Evolutionary conservation across 2,329 filamentous ascomycete genomes (phyloP).

Genomic region (Bisporella sp.): DNA sequence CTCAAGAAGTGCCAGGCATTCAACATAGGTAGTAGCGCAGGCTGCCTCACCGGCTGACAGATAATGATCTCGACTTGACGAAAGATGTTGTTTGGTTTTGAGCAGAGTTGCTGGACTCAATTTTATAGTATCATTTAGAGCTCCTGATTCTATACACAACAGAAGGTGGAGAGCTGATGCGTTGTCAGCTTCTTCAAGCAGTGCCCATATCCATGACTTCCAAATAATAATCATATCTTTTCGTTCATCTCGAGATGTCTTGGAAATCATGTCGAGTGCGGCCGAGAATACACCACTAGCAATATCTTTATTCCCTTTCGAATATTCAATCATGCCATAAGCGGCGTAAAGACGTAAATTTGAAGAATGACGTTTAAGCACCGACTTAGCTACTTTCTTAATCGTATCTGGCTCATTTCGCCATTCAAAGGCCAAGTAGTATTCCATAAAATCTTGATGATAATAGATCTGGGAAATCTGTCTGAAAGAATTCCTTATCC

Average conservation of each 20-base stretch:
- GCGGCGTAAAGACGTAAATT: conserved; percentile 68
- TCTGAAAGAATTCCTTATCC: conserved; percentile 47
- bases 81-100: conserved; percentile 46
- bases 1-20: conserved; percentile 56
- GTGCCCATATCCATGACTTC: conserved; percentile 23
- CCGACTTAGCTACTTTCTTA: conserved; percentile 63
- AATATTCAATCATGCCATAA: conserved; percentile 67
- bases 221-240: conserved; percentile 25
- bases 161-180: conserved; percentile 31
- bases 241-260: conserved; percentile 28
- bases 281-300: conserved; percentile 61
- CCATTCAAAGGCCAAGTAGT: conserved; percentile 62
- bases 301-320: conserved; percentile 46
- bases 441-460: conserved; percentile 54
- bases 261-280: conserved; percentile 52
- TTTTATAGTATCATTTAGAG: conserved; percentile 23
- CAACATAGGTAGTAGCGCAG: conserved; percentile 47
- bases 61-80: conserved; percentile 45
- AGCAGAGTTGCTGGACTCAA: conserved; percentile 33
- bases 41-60: conserved; percentile 42
- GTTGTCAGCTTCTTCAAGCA: conserved; percentile 15
- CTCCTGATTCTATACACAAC: conserved; percentile 31
- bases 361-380: conserved; percentile 62
- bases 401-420: conserved; percentile 45
- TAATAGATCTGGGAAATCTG: conserved; percentile 42